phyloP scores from a whole-genome alignment of 106 monocot genomes.

The Acorus gramineus region DNA sequence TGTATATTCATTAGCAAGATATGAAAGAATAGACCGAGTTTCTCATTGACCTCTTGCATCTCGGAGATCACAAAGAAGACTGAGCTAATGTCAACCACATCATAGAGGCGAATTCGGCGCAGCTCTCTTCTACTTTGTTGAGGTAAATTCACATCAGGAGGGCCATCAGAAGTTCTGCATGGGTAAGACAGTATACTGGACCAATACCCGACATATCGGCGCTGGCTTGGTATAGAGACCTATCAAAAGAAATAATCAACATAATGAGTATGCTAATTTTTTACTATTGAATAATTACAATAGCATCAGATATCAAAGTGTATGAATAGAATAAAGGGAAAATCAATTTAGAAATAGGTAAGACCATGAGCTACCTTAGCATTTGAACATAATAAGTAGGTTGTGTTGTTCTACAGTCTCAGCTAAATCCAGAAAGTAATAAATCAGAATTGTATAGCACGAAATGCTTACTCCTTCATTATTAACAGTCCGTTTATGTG shows the following conservation, averaged over 20 bases:
- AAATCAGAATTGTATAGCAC: background rate
- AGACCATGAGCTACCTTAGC: too few relatives aligned
- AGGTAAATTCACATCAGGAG: conserved; percentile 30
- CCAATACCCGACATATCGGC: conserved; percentile 54
- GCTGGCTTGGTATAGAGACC: conserved; percentile 54
- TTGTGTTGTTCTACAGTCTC: too few relatives aligned
- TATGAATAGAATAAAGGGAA: too few relatives aligned
- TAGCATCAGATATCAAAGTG: too few relatives aligned
- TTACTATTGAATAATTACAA: too few relatives aligned
- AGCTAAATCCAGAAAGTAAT: too few relatives aligned
- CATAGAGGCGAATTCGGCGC: conserved; percentile 35
- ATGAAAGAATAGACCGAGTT: too few relatives aligned
- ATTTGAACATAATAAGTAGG: background rate
- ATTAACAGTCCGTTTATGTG: conserved; percentile 32
- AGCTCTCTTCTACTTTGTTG: conserved; percentile 28
- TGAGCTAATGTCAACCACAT: conserved; percentile 21
- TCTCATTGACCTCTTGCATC: conserved; percentile 30
- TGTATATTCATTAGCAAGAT: too few relatives aligned
- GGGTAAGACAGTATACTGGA: conserved; percentile 19
- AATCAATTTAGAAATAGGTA: too few relatives aligned
- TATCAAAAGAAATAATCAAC: background rate
- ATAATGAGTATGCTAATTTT: too few relatives aligned
- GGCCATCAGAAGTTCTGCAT: background rate
- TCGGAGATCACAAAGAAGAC: conserved; percentile 37
- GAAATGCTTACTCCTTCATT: conserved; percentile 32